Percentiles rank a stretch among this genome's conserved stretches.
These are phyloP conservation scores for Rhizopogon vesiculosus DNA, from an alignment of 768 basidiomycete species.

Conservation along the genomic window DNA sequence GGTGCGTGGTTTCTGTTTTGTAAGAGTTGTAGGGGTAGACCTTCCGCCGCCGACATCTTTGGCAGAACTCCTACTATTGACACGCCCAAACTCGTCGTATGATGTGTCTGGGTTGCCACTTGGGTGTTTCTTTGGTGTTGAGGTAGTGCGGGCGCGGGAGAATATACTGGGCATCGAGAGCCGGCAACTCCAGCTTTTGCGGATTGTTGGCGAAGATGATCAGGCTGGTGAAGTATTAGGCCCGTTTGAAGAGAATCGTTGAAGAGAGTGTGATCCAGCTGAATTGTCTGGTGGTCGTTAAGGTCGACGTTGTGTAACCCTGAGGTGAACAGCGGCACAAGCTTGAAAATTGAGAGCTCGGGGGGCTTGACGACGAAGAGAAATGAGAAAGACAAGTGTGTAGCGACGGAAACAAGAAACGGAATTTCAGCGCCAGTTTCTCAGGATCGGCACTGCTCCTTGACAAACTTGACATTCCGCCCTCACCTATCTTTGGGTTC, in stretches of 20 bases:
- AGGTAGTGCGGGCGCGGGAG: conserved; percentile 63
- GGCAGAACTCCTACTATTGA: conserved; percentile 41
- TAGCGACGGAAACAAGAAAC: conserved; percentile 6
- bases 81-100: conserved; percentile 65
- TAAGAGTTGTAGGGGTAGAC: conserved; percentile 6
- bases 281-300: background rate
- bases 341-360: background rate
- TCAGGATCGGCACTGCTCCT: conserved; percentile 15
- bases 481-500: background rate
- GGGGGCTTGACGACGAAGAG: background rate
- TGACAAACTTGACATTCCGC: background rate
- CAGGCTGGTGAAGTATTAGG: conserved; percentile 5
- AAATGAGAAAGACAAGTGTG: background rate
- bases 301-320: background rate
- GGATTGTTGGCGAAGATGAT: background rate
- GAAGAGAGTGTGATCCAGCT: background rate
- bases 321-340: background rate
- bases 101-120: conserved; percentile 13
- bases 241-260: background rate
- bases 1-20: conserved; percentile 33
- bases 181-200: background rate
- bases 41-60: conserved; percentile 24
- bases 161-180: conserved; percentile 69
- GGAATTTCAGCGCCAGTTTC: conserved; percentile 17
- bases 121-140: conserved; percentile 41